Evolutionary conservation across 257 asterid species (phyloP), one percentile per base, ranked within the genome.

Genomic region (Nyctanthes arbortristis): DNA sequence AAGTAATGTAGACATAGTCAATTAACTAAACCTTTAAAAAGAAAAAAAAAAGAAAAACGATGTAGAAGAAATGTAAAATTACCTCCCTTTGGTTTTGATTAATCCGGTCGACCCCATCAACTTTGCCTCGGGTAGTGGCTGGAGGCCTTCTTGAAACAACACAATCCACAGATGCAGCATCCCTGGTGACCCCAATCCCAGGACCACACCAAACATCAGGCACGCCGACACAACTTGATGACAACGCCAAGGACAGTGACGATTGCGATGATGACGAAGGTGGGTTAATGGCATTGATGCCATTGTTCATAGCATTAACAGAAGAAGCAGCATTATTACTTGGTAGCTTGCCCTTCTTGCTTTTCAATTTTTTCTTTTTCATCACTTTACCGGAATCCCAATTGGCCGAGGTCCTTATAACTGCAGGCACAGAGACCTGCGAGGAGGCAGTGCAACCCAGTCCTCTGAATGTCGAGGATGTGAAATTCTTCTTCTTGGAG

Each of bases 131-230:
- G 5, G 80, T 69, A 54, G 80, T 65, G 29, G 37, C 68, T 29
- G 85, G 61, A 28, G 91, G 89, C 77, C 90, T 86, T 57, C 82
- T 84, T 28, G 93, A 82, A 84, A 87, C 92, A 40, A 87, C 93
- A 79, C 85, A 84, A 79, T 89, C 92, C 40, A 87, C 92, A 77
- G 95, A 84, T 55, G 96, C 83, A 54, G 96, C 95, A 79, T 85
- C 95, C 31, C 88, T 84, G 27, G 88, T 68, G 13, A 86, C 40
- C 24, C 91, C 96, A 61, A 85, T 79, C 20, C 95, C 93, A 63
- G 96, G 92, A 31, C 91, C 88, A 78, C 98, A 89, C 96, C 96
- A 92, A 67, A 88, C 96, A 85, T 92, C 98, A 66, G 95, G 90
- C 52, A 63, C 86, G 67, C 83, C 77, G 47, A 84, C 84, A 45